Conservation (phyloP, 2,329 filamentous ascomycete species). For the Seiridium unicorne region DNA sequence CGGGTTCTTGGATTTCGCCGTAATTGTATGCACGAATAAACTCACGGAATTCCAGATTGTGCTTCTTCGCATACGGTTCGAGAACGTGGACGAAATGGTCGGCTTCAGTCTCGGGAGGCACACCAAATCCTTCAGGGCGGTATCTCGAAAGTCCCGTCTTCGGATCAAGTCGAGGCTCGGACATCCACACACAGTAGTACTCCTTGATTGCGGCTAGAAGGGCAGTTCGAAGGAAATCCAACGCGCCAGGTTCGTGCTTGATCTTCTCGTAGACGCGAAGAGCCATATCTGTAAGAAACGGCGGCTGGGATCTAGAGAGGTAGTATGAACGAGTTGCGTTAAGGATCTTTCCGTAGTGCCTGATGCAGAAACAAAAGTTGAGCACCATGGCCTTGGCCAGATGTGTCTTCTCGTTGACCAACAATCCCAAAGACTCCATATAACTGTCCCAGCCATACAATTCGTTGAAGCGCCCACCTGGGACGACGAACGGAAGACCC, state of each 20-base stretch:
- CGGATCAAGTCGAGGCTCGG: constrained; percentile 73
- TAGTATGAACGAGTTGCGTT: constrained; percentile 98
- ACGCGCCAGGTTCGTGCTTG: constrained; percentile 75
- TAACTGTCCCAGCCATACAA: constrained; percentile 99
- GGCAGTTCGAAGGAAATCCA: constrained; percentile 77
- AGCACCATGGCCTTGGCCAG: constrained; percentile 91
- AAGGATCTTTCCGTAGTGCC: constrained; percentile 97
- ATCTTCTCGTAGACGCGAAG: constrained; percentile 92
- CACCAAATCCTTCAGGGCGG: constrained; percentile 76
- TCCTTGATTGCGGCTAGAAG: constrained; percentile 95
- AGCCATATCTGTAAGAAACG: constrained; percentile 97
- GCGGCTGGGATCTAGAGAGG: constrained; percentile 88
- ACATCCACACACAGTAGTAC: constrained; percentile 86
- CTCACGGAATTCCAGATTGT: constrained; percentile 76
- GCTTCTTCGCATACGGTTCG: constrained; percentile 78
- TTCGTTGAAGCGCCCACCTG: constrained; percentile 96
- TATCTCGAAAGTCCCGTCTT: constrained; percentile 81
- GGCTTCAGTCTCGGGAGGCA: constrained; percentile 89
- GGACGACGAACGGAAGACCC: constrained; percentile 94
- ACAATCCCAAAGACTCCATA: constrained; percentile 90
- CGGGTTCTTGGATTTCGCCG: constrained; percentile 73
- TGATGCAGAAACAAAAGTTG: constrained; percentile 98
- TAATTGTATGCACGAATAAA: constrained; percentile 90
- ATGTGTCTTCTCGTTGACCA: constrained; percentile 81
- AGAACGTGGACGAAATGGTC: constrained; percentile 83